These are phyloP conservation scores for Mollisia scopiformis DNA, from an alignment of 2,329 filamentous ascomycete species.

Conservation along the genomic window DNA sequence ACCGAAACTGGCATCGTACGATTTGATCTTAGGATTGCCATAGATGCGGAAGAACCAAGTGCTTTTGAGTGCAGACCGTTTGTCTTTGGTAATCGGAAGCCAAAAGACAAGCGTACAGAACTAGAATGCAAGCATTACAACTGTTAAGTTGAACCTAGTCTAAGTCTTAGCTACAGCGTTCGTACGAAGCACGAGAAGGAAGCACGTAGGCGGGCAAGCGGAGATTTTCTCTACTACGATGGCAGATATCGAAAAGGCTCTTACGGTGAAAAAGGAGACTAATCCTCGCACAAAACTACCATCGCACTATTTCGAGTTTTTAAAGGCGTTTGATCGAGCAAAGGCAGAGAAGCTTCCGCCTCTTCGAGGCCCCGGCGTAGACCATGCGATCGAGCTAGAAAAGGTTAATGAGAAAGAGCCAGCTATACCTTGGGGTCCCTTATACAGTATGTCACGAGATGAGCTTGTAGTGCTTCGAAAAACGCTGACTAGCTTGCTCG, in stretches of 20 bases:
- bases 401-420: neutral
- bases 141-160: no score
- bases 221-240: no score
- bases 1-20: neutral
- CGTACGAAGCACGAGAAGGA: no score
- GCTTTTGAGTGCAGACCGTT: neutral
- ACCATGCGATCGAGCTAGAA: conserved; percentile 14
- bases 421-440: neutral
- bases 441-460: no score
- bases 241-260: no score
- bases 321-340: neutral
- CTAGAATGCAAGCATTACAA: no score
- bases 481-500: conserved; percentile 2
- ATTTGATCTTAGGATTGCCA: conserved; percentile 7
- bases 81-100: neutral
- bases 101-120: neutral
- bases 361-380: neutral
- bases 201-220: no score
- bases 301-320: no score
- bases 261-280: no score
- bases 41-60: neutral
- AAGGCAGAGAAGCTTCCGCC: conserved; percentile 5
- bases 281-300: no score
- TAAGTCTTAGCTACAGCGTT: no score
- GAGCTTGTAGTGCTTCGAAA: conserved; percentile 12